Conservation (phyloP, 495 filamentous ascomycete genomes). For the Talaromyces proteolyticus region DNA sequence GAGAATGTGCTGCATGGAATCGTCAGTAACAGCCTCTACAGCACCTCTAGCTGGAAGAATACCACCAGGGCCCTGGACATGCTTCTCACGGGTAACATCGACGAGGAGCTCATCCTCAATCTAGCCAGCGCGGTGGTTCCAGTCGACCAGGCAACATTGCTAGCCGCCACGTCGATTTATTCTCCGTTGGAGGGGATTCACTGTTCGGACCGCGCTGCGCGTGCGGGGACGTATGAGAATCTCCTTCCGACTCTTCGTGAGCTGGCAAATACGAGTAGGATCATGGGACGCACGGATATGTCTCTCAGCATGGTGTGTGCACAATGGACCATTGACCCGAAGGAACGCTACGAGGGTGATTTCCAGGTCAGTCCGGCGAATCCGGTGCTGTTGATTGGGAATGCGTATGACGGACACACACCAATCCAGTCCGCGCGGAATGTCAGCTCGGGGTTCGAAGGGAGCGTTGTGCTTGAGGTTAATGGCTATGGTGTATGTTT, state of each 20-base stretch:
- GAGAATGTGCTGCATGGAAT: conserved; percentile 13
- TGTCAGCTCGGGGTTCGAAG: conserved; percentile 33
- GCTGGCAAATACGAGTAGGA: conserved; percentile 6
- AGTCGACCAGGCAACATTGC: neutral
- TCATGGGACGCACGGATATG: conserved; percentile 12
- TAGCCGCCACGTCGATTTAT: neutral
- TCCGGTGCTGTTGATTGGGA: conserved; percentile 38
- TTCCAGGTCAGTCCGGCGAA: conserved; percentile 38
- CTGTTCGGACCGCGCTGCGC: conserved; percentile 2
- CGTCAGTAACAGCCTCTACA: conserved; percentile 16
- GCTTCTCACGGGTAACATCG: conserved; percentile 13
- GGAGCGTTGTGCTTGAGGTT: conserved; percentile 34
- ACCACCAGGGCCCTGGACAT: conserved; percentile 14
- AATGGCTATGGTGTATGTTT: conserved; percentile 34
- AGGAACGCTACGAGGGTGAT: conserved; percentile 31
- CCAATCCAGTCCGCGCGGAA: conserved; percentile 37
- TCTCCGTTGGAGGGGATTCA: conserved; percentile 6
- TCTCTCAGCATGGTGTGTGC: conserved; percentile 21
- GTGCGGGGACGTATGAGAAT: conserved; percentile 12
- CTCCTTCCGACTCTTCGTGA: conserved; percentile 11
- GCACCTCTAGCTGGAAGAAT: conserved; percentile 14
- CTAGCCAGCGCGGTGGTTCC: neutral
- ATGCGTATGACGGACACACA: conserved; percentile 34
- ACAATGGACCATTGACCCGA: conserved; percentile 37
- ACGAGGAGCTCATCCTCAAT: conserved; percentile 5